Percentiles rank a stretch among this genome's conserved stretches.
These are phyloP conservation scores for Mucor plumbeus DNA, from an alignment of 371 early-diverging fungal genomes.

Conservation along the genomic window DNA sequence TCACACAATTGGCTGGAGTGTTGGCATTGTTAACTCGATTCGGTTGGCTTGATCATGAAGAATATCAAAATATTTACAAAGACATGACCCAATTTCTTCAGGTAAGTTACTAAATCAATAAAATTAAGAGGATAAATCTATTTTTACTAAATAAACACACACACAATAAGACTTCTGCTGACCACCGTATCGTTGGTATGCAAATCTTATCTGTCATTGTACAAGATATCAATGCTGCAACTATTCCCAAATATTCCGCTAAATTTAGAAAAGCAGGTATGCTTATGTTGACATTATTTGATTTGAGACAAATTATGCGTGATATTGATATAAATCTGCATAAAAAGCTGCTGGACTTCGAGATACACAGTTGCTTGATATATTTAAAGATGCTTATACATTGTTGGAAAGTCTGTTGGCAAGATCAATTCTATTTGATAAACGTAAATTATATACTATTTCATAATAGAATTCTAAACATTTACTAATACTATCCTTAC, in stretches of 20 bases:
- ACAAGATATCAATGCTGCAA: constrained; percentile 62
- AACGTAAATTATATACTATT: constrained; percentile 29
- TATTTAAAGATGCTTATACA: constrained; percentile 66
- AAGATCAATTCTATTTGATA: constrained; percentile 40
- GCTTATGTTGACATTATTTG: background rate
- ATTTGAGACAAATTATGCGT: background rate
- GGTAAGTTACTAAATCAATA: constrained; percentile 30
- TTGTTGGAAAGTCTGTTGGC: constrained; percentile 55
- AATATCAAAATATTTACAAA: constrained; percentile 66
- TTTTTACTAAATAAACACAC: background rate
- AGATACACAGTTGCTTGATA: constrained; percentile 72
- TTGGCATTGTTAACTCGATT: constrained; percentile 77
- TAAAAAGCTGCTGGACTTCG: constrained; percentile 75
- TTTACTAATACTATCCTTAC: background rate
- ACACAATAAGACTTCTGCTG: constrained; percentile 53
- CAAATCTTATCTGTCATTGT: constrained; percentile 59
- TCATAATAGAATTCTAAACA: background rate
- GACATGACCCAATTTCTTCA: constrained; percentile 70
- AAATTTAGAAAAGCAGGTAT: constrained; percentile 69
- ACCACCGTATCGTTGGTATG: constrained; percentile 66
- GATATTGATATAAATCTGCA: background rate
- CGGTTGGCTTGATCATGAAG: constrained; percentile 77
- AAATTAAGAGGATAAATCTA: background rate
- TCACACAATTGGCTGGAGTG: constrained; percentile 66
- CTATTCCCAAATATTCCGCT: constrained; percentile 61